Conservation (phyloP, 805 yeast genomes). For the Metschnikowia bowlesiae region DNA sequence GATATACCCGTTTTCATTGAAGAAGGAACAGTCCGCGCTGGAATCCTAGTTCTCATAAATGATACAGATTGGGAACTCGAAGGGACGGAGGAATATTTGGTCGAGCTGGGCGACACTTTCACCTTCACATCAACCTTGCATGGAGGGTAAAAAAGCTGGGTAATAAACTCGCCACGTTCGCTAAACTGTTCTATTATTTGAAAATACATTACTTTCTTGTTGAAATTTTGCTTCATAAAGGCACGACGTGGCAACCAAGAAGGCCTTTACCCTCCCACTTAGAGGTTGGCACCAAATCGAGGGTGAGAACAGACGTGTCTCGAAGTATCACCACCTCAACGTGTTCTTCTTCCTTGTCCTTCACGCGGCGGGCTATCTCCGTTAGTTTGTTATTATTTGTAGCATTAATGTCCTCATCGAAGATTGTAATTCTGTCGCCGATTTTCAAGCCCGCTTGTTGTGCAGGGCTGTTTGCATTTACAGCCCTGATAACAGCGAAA, state of each 20-base stretch:
- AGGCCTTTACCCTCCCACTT: conserved; percentile 65
- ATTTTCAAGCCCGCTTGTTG: conserved; percentile 44
- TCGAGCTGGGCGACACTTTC: conserved; percentile 71
- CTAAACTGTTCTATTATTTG: background rate
- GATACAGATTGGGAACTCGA: conserved; percentile 97
- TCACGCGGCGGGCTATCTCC: conserved; percentile 42
- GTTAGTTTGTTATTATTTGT: conserved; percentile 51
- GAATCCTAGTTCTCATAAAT: conserved; percentile 83
- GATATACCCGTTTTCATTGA: conserved; percentile 75
- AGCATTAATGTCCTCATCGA: conserved; percentile 50
- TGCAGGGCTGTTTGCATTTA: conserved; percentile 56
- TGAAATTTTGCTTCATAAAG: background rate
- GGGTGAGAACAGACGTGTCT: conserved; percentile 15
- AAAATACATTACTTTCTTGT: background rate
- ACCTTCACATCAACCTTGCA: conserved; percentile 92
- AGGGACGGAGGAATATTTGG: conserved; percentile 76
- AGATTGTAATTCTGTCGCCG: conserved; percentile 51
- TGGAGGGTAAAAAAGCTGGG: conserved; percentile 61
- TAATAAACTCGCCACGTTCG: background rate
- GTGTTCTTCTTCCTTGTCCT: conserved; percentile 27
- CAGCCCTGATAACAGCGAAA: conserved; percentile 52
- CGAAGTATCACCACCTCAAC: conserved; percentile 31
- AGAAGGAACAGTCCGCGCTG: conserved; percentile 82
- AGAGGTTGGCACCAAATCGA: conserved; percentile 40
- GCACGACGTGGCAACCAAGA: conserved; percentile 59